phyloP scores from a whole-genome alignment of 345 rosid genomes.

The Odontarrhena argentea region DNA sequence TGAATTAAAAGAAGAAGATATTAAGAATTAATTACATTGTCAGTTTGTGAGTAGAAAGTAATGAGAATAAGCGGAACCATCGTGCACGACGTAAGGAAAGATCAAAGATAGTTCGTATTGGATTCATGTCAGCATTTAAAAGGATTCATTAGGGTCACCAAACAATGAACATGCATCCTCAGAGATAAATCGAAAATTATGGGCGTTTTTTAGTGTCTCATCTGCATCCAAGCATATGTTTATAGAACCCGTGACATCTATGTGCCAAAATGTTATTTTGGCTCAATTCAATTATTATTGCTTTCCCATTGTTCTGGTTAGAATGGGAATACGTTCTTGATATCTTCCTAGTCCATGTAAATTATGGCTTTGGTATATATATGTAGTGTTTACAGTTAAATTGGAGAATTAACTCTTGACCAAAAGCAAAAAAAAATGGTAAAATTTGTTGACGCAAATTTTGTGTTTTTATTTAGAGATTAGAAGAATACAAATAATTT shows the following conservation, averaged over 20 bases:
- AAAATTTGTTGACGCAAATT: background rate
- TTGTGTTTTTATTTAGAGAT: background rate
- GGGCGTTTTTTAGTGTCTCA: conserved; percentile 5
- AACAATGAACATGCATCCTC: conserved; percentile 4
- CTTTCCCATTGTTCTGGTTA: background rate
- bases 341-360: conserved; percentile 23
- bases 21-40: no score
- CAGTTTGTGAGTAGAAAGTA: no score
- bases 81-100: background rate
- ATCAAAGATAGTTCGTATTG: background rate
- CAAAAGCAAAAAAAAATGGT: background rate
- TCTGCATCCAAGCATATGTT: conserved; percentile 8
- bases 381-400: background rate
- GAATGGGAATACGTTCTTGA: conserved; percentile 17
- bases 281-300: conserved; percentile 27
- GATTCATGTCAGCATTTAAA: conserved; percentile 4
- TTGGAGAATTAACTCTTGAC: background rate
- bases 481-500: background rate
- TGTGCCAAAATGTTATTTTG: conserved; percentile 34
- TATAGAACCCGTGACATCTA: conserved; percentile 33
- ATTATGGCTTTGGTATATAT: conserved; percentile 1
- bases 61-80: background rate
- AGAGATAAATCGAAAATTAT: background rate
- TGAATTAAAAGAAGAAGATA: no score
- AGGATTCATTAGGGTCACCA: background rate